A percentile compares a stretch with the other conserved stretches of the same genome.
phyloP scores from a whole-genome alignment of 768 basidiomycete species.

The Nevesoporus exiguus region DNA sequence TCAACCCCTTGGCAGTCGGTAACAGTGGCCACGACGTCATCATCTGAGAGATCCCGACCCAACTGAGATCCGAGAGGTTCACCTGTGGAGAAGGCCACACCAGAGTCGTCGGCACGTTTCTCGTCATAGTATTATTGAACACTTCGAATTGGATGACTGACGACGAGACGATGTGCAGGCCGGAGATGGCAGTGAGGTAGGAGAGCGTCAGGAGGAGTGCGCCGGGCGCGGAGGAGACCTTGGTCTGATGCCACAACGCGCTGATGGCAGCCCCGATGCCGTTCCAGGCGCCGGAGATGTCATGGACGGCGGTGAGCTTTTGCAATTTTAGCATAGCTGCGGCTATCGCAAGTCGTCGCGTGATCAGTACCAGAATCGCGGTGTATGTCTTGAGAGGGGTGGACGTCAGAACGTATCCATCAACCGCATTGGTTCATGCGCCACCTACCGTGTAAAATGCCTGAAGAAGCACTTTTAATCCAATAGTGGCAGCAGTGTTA shows the following conservation, averaged over 20 bases:
- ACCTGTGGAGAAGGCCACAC: not conserved
- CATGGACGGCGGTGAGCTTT: slow-evolving; percentile 21
- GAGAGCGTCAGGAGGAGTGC: slow-evolving; percentile 1
- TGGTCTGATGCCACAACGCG: slow-evolving; percentile 19
- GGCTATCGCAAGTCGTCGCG: slow-evolving; percentile 13
- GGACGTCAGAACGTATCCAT: not conserved
- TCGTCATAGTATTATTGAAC: not conserved
- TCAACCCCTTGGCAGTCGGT: slow-evolving; percentile 11
- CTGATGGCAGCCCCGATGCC: slow-evolving; percentile 23
- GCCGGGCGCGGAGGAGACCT: slow-evolving; percentile 4
- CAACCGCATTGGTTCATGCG: too few species aligned
- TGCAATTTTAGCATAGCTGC: slow-evolving; percentile 1
- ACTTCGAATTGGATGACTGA: not conserved
- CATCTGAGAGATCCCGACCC: not conserved
- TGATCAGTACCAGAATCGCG: not conserved
- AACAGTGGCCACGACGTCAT: not conserved
- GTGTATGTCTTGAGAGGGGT: slow-evolving; percentile 13
- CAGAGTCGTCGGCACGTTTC: not conserved
- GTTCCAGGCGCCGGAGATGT: slow-evolving; percentile 17
- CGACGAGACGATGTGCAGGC: slow-evolving; percentile 15
- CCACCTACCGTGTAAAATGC: not conserved
- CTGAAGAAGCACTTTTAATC: not conserved
- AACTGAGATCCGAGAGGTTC: not conserved
- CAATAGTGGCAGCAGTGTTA: not conserved
- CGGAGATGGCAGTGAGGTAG: slow-evolving; percentile 3